Conservation (phyloP, 2,329 filamentous ascomycete species). For the Diplodia intermedia region DNA sequence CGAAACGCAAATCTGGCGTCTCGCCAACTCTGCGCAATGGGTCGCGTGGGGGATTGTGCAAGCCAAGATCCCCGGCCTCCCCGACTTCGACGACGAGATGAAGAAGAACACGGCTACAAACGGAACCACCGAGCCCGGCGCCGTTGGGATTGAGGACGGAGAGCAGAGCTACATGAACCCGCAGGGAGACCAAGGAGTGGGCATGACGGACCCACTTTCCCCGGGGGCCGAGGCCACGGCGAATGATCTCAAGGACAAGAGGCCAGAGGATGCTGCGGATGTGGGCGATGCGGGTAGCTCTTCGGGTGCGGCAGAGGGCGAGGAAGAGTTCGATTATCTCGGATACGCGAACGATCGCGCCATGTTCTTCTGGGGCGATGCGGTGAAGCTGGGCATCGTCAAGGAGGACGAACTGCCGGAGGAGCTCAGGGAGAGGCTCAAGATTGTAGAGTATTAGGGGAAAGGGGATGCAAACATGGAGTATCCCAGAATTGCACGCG, state of each 20-base stretch:
- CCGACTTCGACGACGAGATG: conserved; percentile 52
- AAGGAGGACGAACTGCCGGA: conserved; percentile 77
- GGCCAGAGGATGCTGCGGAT: conserved; percentile 38
- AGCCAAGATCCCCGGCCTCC: conserved; percentile 80
- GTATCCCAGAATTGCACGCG: too few relatives aligned
- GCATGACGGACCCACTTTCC: conserved; percentile 34
- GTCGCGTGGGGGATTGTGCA: conserved; percentile 96
- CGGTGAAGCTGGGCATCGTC: conserved; percentile 76
- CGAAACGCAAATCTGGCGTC: conserved; percentile 84
- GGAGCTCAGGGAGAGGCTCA: conserved; percentile 68
- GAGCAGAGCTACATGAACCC: conserved; percentile 32
- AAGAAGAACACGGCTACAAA: conserved; percentile 30
- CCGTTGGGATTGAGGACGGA: conserved; percentile 33
- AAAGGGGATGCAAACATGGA: background rate
- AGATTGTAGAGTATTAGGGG: conserved; percentile 63
- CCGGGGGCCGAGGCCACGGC: conserved; percentile 33
- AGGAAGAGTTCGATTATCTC: conserved; percentile 90
- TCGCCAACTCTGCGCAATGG: conserved; percentile 89
- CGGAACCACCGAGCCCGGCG: conserved; percentile 35
- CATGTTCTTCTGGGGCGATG: conserved; percentile 94
- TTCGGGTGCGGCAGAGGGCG: conserved; percentile 43
- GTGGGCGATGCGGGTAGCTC: conserved; percentile 45
- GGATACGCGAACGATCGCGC: conserved; percentile 89
- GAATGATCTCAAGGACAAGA: conserved; percentile 39
- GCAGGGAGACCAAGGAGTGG: conserved; percentile 4